phyloP scores from a whole-genome alignment of 2,329 filamentous ascomycete genomes.

The Colletotrichum plurivorum region DNA sequence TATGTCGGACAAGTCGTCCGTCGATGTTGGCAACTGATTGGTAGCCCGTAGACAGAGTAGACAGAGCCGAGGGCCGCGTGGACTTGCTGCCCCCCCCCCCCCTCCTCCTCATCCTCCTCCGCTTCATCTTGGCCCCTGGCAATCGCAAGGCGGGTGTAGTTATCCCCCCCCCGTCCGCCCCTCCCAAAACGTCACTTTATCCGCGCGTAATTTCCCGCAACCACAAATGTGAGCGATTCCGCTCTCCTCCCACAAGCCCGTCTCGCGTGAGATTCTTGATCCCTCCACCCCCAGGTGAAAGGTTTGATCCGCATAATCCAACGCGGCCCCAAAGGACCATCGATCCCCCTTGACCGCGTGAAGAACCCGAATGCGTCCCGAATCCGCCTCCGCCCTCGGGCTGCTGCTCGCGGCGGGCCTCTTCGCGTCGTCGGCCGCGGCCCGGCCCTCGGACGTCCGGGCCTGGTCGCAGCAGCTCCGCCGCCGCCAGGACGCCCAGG shows the following conservation, averaged over 20 bases:
- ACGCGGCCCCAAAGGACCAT: background rate
- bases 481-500: constrained; percentile 14
- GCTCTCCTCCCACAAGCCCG: constrained; percentile 3
- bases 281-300: background rate
- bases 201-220: background rate
- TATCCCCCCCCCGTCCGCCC: too few species aligned
- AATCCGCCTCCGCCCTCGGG: constrained; percentile 20
- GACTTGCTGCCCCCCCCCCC: constrained; percentile 3
- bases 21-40: background rate
- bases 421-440: constrained; percentile 1
- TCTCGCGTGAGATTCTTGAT: constrained; percentile 4
- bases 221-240: constrained; percentile 28
- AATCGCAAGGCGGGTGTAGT: background rate
- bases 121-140: background rate
- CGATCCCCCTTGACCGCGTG: too few species aligned
- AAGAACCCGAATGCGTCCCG: constrained; percentile 20
- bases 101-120: background rate
- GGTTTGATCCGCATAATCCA: background rate
- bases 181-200: too few species aligned
- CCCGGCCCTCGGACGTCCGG: constrained; percentile 24
- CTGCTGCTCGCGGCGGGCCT: constrained; percentile 17
- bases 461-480: constrained; percentile 25
- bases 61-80: constrained; percentile 16
- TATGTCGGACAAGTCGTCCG: background rate
- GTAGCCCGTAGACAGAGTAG: background rate